Percentiles rank a stretch among this genome's conserved stretches.
phyloP scores from a whole-genome alignment of 768 basidiomycete genomes.

The Nidularia pulvinata region DNA sequence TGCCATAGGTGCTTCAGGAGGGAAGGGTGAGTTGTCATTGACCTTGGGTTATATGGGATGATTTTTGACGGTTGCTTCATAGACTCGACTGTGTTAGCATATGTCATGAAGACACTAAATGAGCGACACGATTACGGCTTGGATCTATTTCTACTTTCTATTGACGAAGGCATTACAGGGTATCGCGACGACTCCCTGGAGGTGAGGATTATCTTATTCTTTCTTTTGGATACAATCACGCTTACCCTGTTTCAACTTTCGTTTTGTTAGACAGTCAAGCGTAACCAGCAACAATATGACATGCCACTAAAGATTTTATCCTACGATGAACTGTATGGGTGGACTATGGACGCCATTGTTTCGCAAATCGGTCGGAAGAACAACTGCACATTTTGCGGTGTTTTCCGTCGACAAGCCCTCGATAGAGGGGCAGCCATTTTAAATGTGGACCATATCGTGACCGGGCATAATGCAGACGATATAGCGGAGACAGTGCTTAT shows the following conservation, averaged over 20 bases:
- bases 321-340: constrained; percentile 96
- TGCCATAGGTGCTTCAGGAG: constrained; percentile 97
- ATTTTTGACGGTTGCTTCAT: too few relatives aligned
- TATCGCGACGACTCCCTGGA: constrained; percentile 98
- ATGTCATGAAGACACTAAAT: constrained; percentile 96
- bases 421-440: constrained; percentile 92
- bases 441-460: constrained; percentile 95
- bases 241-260: constrained; percentile 4
- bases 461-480: constrained; percentile 99
- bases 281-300: constrained; percentile 93
- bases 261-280: constrained; percentile 85
- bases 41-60: too few relatives aligned
- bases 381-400: constrained; percentile 99
- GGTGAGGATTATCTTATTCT: constrained; percentile 36
- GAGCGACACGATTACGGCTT: constrained; percentile 93
- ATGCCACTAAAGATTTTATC: constrained; percentile 96
- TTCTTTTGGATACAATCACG: too few relatives aligned
- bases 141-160: constrained; percentile 89
- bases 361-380: constrained; percentile 95
- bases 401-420: constrained; percentile 94
- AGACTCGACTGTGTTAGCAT: constrained; percentile 98
- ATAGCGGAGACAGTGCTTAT: constrained; percentile 98
- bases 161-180: constrained; percentile 98
- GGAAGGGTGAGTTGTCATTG: constrained; percentile 72
- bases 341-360: constrained; percentile 99